These are phyloP conservation scores for Trametes meyenii DNA, from an alignment of 768 basidiomycete genomes.

Conservation along the genomic window DNA sequence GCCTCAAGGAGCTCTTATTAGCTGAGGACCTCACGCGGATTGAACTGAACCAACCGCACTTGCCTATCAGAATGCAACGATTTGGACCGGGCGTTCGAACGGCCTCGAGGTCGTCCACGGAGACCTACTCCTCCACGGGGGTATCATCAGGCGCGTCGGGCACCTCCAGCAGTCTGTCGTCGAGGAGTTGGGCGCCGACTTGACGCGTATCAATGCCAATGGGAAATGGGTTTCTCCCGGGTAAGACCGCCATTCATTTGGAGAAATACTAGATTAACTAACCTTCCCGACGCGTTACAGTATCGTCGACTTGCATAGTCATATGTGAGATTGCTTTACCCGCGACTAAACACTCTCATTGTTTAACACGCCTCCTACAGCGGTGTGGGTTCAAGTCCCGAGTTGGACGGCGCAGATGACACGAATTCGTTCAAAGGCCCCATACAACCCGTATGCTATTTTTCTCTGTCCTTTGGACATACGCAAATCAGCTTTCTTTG, in stretches of 20 bases:
- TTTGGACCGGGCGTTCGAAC: constrained; percentile 80
- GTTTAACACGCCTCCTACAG: constrained; percentile 7
- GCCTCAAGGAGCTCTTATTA: not conserved
- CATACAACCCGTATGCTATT: constrained; percentile 28
- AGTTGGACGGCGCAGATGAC: constrained; percentile 39
- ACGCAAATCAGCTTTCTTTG: not conserved
- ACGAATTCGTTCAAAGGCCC: constrained; percentile 46
- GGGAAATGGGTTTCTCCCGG: constrained; percentile 83
- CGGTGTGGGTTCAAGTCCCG: constrained; percentile 23
- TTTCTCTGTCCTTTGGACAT: constrained; percentile 30
- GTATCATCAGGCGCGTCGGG: constrained; percentile 65
- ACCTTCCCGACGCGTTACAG: not conserved
- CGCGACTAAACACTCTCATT: constrained; percentile 43
- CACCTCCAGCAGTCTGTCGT: constrained; percentile 36
- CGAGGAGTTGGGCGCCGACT: constrained; percentile 29
- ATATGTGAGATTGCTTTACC: constrained; percentile 21
- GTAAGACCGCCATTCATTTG: constrained; percentile 24
- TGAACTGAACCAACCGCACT: too few species aligned
- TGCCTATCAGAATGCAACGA: constrained; percentile 56
- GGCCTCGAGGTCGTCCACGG: constrained; percentile 67
- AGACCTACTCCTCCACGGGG: constrained; percentile 71
- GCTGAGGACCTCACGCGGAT: too few species aligned
- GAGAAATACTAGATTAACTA: not conserved
- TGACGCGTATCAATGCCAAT: constrained; percentile 61
- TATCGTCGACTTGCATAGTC: constrained; percentile 24